These are phyloP conservation scores for Corylus heterophylla DNA, from an alignment of 306 rosid genomes.

Conservation along the genomic window DNA sequence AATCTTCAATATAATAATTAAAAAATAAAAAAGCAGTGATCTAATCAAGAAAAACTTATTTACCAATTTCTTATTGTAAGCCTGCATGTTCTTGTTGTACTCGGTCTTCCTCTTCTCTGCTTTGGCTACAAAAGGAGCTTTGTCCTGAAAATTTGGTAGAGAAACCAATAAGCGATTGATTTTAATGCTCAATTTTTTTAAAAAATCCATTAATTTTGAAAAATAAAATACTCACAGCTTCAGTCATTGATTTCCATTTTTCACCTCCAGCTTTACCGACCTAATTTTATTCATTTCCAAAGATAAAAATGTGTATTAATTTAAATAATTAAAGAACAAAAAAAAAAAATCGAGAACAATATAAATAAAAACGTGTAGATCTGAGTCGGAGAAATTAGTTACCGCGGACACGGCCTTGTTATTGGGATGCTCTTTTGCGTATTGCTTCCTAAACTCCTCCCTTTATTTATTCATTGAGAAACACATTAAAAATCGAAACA, in stretches of 20 bases:
- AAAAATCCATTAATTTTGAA: neutral
- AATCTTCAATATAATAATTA: neutral
- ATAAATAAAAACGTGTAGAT: neutral
- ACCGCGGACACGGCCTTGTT: constrained; percentile 46
- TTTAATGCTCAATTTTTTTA: neutral
- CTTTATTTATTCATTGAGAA: constrained; percentile 26
- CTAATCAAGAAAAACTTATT: neutral
- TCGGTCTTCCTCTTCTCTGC: constrained; percentile 82
- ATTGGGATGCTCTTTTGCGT: constrained; percentile 70
- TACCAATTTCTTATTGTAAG: constrained; percentile 67
- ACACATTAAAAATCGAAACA: neutral
- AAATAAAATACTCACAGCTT: constrained; percentile 55
- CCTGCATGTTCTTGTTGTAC: constrained; percentile 49
- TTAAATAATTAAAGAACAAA: too few relatives aligned
- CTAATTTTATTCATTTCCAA: constrained; percentile 23
- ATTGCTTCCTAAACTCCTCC: constrained; percentile 77
- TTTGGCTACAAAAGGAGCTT: constrained; percentile 64
- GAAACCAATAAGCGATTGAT: neutral
- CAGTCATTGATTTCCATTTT: constrained; percentile 76
- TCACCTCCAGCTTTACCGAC: constrained; percentile 92
- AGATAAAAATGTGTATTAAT: too few relatives aligned
- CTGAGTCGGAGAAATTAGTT: constrained; percentile 20
- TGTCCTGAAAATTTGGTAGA: constrained; percentile 44
- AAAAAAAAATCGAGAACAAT: neutral
- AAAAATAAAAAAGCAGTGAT: too few relatives aligned